phyloP scores from a whole-genome alignment of 2,329 filamentous ascomycete genomes.

The Fusarium cyanostomum region DNA sequence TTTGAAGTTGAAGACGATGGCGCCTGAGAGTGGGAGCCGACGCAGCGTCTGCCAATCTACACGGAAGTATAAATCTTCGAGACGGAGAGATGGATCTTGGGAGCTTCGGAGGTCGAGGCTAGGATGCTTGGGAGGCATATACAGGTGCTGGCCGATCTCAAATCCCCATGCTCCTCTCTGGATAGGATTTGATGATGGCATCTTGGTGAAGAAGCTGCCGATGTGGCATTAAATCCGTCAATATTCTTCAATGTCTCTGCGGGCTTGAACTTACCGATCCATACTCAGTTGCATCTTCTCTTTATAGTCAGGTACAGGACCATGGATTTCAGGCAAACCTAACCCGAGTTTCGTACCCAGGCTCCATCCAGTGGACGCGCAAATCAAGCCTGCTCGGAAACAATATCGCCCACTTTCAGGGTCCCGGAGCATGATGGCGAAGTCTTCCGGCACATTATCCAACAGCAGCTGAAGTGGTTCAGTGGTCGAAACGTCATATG shows the following conservation, averaged over 20 bases:
- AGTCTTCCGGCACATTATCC: constrained; percentile 85
- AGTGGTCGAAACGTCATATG: constrained; percentile 65
- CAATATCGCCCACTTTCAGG: constrained; percentile 75
- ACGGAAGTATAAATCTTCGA: constrained; percentile 72
- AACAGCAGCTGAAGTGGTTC: constrained; percentile 75
- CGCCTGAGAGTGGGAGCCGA: constrained; percentile 77
- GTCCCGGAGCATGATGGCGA: constrained; percentile 77
- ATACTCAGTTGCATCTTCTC: constrained; percentile 89
- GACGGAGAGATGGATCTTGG: constrained; percentile 64
- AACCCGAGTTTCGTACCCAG: constrained; percentile 76
- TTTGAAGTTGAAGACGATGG: constrained; percentile 88
- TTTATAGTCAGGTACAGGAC: constrained; percentile 80
- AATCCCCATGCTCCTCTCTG: constrained; percentile 87
- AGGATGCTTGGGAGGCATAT: constrained; percentile 74
- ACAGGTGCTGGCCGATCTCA: constrained; percentile 78
- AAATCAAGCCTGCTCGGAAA: constrained; percentile 79
- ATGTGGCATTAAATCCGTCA: neutral
- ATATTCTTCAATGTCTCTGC: too few relatives aligned
- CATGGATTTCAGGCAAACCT: constrained; percentile 76
- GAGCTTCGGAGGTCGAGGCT: constrained; percentile 66
- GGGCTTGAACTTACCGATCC: constrained; percentile 68
- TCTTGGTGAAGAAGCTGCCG: constrained; percentile 77
- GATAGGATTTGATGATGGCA: constrained; percentile 77
- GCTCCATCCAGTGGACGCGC: constrained; percentile 83
- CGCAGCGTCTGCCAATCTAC: constrained; percentile 90